Evolutionary conservation across 2,329 filamentous ascomycete genomes (phyloP), one percentile per base, ranked within the genome.

Genomic region (Beauveria sp.): DNA sequence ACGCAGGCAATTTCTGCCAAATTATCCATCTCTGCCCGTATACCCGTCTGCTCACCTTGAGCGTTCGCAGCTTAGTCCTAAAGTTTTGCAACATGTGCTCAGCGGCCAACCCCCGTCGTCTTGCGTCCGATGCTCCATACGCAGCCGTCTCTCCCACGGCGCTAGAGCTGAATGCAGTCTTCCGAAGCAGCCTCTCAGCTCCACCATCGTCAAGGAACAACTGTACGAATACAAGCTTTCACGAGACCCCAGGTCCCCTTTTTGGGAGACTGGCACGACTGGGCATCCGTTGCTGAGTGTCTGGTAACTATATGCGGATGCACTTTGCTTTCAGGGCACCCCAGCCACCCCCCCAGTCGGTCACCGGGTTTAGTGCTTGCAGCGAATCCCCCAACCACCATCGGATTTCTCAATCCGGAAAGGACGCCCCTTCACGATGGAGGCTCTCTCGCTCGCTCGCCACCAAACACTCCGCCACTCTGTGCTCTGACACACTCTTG

Each of bases 321-420:
- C 10, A 20, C 24, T 41, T 46, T 50, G 55, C 24, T 50, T 51
- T 58, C 46, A 58, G 46, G 48, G 12, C 34, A 41, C 2, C 22
- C 12, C 28, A 4, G 22, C 34, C 26, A 14, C 28, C 9, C 30
- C 52, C 52, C 40, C 40, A 30, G 34, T 55, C 34, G 51, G 30
- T 34, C 16, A 16, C 34, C 40, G 22, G 55, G 14, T 34, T 34
- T 41, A 24, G 37, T 12, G 55, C 55, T 59, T 26, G 46, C 34
- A 44, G 47, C 47, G 20, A 59, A 12, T 34, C 10, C 10, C 47
- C 56, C 47, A 59, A 56, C 59, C 59, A 51, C 59, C 61, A 63
- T 61, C 48, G 63, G 59, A 53, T 64, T 64, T 51, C 63, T 63
- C 40, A 59, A 61, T 62, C 53, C 57, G 62, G 63, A 26, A 62